phyloP scores from a whole-genome alignment of 2,329 filamentous ascomycete species.

The Sporothrix euskadiensis region DNA sequence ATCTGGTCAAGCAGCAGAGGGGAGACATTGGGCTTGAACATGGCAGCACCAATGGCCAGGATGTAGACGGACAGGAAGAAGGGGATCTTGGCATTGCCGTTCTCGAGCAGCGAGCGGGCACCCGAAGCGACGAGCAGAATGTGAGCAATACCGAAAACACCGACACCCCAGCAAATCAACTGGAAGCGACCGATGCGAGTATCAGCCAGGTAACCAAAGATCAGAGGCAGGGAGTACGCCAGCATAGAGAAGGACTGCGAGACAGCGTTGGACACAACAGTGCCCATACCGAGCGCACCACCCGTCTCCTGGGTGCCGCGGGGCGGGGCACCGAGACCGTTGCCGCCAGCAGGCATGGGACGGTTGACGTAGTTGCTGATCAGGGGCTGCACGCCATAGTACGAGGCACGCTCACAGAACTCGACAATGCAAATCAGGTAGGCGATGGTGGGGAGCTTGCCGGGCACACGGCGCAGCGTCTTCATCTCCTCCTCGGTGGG shows the following conservation, averaged over 20 bases:
- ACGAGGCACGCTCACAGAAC: slow-evolving; percentile 74
- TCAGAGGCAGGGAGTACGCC: slow-evolving; percentile 58
- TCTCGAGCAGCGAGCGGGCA: slow-evolving; percentile 47
- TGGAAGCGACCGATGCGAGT: slow-evolving; percentile 68
- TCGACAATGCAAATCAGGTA: slow-evolving; percentile 73
- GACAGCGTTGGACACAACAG: slow-evolving; percentile 53
- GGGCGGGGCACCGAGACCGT: slow-evolving; percentile 52
- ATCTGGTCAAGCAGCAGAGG: slow-evolving; percentile 72
- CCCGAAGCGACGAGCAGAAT: slow-evolving; percentile 66
- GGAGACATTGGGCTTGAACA: slow-evolving; percentile 80
- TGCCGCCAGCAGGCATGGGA: slow-evolving; percentile 52
- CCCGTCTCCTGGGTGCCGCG: slow-evolving; percentile 48
- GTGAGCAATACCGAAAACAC: slow-evolving; percentile 66
- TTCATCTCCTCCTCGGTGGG: slow-evolving; percentile 63
- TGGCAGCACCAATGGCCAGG: slow-evolving; percentile 66
- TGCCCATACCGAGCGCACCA: slow-evolving; percentile 61
- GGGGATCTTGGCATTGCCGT: slow-evolving; percentile 51
- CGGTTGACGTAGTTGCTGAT: slow-evolving; percentile 68
- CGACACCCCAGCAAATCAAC: slow-evolving; percentile 70
- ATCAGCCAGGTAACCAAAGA: slow-evolving; percentile 63
- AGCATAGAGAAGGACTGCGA: slow-evolving; percentile 58
- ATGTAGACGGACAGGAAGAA: slow-evolving; percentile 61
- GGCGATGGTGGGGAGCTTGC: slow-evolving; percentile 63
- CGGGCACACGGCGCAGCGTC: slow-evolving; percentile 64
- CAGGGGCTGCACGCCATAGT: slow-evolving; percentile 70